phyloP scores from a whole-genome alignment of 1,284 basidiomycete genomes.

The Phaffia rhodozyma region DNA sequence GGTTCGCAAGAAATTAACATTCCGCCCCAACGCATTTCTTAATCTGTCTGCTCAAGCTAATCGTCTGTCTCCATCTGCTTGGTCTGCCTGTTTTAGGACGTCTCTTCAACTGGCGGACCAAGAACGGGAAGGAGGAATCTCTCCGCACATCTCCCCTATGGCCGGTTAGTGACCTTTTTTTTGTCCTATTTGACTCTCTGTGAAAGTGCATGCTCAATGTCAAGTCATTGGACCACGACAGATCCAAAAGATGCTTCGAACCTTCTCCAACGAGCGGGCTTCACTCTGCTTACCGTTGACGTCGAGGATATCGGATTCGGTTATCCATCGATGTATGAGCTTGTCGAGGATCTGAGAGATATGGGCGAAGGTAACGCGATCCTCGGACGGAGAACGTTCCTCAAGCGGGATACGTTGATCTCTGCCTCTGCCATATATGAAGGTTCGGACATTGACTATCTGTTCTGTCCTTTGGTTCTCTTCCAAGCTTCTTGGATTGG shows the following conservation, averaged over 20 bases:
- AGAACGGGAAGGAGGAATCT: constrained; percentile 90
- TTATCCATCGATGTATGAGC: constrained; percentile 94
- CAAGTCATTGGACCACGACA: constrained; percentile 27
- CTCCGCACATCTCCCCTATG: constrained; percentile 93
- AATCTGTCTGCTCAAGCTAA: neutral
- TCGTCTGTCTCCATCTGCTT: neutral
- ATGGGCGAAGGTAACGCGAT: constrained; percentile 97
- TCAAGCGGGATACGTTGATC: constrained; percentile 76
- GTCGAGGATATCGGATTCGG: constrained; percentile 82
- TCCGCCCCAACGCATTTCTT: neutral
- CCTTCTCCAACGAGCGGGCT: constrained; percentile 81
- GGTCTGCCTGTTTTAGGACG: constrained; percentile 39
- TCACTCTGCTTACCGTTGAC: constrained; percentile 88
- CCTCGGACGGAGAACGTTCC: constrained; percentile 56
- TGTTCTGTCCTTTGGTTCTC: neutral
- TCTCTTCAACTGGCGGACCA: constrained; percentile 86
- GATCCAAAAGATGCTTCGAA: constrained; percentile 85
- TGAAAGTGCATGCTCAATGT: neutral
- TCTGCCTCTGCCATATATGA: constrained; percentile 89
- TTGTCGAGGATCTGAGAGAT: constrained; percentile 79
- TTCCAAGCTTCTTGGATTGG: neutral
- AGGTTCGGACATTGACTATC: constrained; percentile 40
- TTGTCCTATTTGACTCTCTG: neutral
- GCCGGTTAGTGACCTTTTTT: constrained; percentile 49
- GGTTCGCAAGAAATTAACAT: constrained; percentile 39